phyloP scores from a whole-genome alignment of 306 rosid genomes.

The Alnus rubra region DNA sequence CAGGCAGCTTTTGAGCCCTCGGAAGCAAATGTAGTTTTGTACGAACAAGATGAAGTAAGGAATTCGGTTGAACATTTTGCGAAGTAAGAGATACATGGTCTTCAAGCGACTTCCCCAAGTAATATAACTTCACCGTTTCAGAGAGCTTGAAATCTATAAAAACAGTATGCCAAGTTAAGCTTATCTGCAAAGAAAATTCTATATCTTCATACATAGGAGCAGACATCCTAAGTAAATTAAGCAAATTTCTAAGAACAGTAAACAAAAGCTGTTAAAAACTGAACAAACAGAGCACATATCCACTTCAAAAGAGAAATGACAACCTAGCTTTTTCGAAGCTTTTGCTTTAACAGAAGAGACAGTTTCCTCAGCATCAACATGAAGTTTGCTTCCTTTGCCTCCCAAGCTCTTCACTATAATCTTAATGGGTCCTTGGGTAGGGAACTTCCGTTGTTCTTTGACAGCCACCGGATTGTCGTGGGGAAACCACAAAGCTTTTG shows the following conservation, averaged over 20 bases:
- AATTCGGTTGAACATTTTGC: conserved; percentile 86
- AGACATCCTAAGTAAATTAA: conserved; percentile 3
- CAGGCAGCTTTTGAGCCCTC: conserved; percentile 80
- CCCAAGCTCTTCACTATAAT: conserved; percentile 89
- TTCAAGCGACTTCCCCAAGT: conserved; percentile 82
- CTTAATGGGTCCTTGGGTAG: conserved; percentile 78
- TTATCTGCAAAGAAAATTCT: conserved; percentile 5
- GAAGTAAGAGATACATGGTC: conserved; percentile 67
- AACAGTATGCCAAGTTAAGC: conserved; percentile 7
- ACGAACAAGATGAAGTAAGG: conserved; percentile 95
- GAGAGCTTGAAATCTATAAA: conserved; percentile 73
- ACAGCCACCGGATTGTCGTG: conserved; percentile 82
- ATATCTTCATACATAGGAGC: conserved; percentile 11
- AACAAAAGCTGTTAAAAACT: background rate
- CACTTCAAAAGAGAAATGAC: conserved; percentile 30
- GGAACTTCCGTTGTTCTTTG: conserved; percentile 78
- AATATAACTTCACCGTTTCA: conserved; percentile 73
- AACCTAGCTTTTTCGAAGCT: conserved; percentile 98
- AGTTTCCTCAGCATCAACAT: conserved; percentile 82
- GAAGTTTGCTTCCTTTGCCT: conserved; percentile 85
- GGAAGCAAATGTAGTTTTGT: conserved; percentile 76
- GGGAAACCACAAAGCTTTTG: conserved; percentile 95
- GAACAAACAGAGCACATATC: conserved; percentile 16
- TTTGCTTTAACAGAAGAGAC: conserved; percentile 71
- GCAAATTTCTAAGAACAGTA: background rate